These are phyloP conservation scores for Phytophthora uliginosa DNA, from an alignment of 352 stramenopile species.

Conservation along the genomic window DNA sequence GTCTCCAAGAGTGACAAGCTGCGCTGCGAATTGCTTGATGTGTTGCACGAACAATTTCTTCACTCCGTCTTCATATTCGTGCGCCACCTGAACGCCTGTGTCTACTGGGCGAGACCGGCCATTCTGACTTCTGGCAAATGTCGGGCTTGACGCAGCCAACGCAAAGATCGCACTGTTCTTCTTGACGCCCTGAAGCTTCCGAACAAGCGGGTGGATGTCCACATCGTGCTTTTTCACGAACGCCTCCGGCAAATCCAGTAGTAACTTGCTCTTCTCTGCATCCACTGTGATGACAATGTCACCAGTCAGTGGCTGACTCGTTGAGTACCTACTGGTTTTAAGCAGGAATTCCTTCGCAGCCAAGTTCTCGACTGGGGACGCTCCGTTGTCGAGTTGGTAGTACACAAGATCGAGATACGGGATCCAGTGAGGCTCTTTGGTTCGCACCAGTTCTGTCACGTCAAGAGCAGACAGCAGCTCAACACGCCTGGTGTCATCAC, in stretches of 20 bases:
- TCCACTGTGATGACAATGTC: conserved; percentile 79
- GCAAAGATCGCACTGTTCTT: conserved; percentile 51
- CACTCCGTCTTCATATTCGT: conserved; percentile 60
- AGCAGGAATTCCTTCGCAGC: conserved; percentile 63
- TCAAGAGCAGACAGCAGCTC: conserved; percentile 64
- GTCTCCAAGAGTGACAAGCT: conserved; percentile 79
- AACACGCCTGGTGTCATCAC: conserved; percentile 28
- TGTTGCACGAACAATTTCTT: conserved; percentile 68
- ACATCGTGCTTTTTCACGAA: conserved; percentile 76
- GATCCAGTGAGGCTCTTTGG: conserved; percentile 54
- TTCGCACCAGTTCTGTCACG: conserved; percentile 57
- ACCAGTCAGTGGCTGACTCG: conserved; percentile 35
- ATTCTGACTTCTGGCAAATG: conserved; percentile 27
- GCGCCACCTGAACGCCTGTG: conserved; percentile 38
- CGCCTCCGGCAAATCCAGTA: conserved; percentile 72
- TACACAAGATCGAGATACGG: conserved; percentile 75
- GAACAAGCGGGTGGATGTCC: conserved; percentile 71
- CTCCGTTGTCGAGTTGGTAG: conserved; percentile 51
- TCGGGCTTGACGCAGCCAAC: conserved; percentile 23
- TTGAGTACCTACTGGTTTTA: conserved; percentile 22
- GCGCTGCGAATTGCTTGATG: conserved; percentile 59
- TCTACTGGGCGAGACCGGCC: conserved; percentile 27
- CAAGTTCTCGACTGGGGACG: conserved; percentile 47
- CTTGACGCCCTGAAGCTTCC: conserved; percentile 71
- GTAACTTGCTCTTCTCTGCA: conserved; percentile 51